Percentiles rank a stretch among this genome's conserved stretches.
phyloP scores from a whole-genome alignment of 2,329 filamentous ascomycete genomes.

The Domatiomyces catenatus region DNA sequence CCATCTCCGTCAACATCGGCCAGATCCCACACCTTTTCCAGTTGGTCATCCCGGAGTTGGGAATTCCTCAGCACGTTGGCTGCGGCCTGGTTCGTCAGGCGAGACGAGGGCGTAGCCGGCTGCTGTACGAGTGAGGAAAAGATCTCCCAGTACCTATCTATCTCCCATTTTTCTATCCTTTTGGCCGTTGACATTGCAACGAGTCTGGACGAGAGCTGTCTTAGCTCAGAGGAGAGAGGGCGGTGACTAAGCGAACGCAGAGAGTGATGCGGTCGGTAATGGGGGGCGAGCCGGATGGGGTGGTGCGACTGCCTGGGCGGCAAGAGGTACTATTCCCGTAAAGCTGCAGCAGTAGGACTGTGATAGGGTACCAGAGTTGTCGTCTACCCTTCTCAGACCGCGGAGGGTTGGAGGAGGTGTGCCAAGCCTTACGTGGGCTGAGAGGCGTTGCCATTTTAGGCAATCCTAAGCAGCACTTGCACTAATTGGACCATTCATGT shows the following conservation, averaged over 20 bases:
- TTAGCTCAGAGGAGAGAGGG: not conserved
- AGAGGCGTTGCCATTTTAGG: not conserved
- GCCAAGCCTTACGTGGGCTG: not conserved
- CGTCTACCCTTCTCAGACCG: not conserved
- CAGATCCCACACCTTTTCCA: constrained; percentile 95
- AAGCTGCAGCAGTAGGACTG: not conserved
- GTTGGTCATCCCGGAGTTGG: constrained; percentile 59
- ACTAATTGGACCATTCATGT: not conserved
- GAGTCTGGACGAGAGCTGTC: not conserved
- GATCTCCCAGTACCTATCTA: constrained; percentile 68
- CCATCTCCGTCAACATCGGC: constrained; percentile 96
- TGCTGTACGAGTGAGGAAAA: constrained; percentile 44
- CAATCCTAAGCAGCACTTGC: not conserved
- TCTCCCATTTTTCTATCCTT: constrained; percentile 54
- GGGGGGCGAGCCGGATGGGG: too few relatives aligned
- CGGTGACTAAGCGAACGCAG: not conserved
- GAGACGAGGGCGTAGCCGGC: constrained; percentile 29
- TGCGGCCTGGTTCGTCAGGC: constrained; percentile 54
- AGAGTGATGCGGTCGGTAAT: not conserved
- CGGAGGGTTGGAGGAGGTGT: not conserved
- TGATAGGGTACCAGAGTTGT: not conserved
- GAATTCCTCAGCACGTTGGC: constrained; percentile 60
- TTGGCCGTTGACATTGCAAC: constrained; percentile 5
- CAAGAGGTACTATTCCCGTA: not conserved
- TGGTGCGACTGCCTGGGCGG: not conserved